These are phyloP conservation scores for Debaryomyces sp. DNA, from an alignment of 1,139 yeast genomes.

Conservation along the genomic window DNA sequence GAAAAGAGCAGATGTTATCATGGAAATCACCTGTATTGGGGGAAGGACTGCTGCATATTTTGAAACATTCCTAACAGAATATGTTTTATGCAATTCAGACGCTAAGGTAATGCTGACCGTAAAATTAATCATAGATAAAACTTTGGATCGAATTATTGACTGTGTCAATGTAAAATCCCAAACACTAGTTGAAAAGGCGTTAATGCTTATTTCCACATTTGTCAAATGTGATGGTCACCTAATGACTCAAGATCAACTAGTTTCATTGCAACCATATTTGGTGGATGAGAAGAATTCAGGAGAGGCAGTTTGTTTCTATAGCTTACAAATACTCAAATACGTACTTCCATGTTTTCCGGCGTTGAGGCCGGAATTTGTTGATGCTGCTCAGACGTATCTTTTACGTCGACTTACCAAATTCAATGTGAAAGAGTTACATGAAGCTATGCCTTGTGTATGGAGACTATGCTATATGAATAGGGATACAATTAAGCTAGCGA, in stretches of 20 bases:
- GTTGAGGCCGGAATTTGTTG: constrained; percentile 53
- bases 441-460: constrained; percentile 74
- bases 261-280: constrained; percentile 60
- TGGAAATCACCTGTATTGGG: constrained; percentile 34
- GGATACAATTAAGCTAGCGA: constrained; percentile 53
- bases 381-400: constrained; percentile 53
- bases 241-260: constrained; percentile 65
- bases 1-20: constrained; percentile 30
- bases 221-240: constrained; percentile 53
- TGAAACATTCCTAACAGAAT: constrained; percentile 45
- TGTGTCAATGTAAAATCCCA: constrained; percentile 17
- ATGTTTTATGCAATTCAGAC: constrained; percentile 32
- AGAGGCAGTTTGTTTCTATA: constrained; percentile 43
- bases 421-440: constrained; percentile 58
- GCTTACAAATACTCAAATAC: constrained; percentile 55
- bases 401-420: constrained; percentile 60
- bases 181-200: constrained; percentile 30
- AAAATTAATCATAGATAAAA: constrained; percentile 23
- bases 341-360: constrained; percentile 46
- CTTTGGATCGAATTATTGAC: constrained; percentile 33
- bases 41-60: constrained; percentile 43
- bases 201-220: constrained; percentile 55
- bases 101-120: constrained; percentile 17
- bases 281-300: constrained; percentile 46
- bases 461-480: constrained; percentile 47